These are phyloP conservation scores for Zalaria sp. DNA, from an alignment of 2,329 filamentous ascomycete species.

Conservation along the genomic window DNA sequence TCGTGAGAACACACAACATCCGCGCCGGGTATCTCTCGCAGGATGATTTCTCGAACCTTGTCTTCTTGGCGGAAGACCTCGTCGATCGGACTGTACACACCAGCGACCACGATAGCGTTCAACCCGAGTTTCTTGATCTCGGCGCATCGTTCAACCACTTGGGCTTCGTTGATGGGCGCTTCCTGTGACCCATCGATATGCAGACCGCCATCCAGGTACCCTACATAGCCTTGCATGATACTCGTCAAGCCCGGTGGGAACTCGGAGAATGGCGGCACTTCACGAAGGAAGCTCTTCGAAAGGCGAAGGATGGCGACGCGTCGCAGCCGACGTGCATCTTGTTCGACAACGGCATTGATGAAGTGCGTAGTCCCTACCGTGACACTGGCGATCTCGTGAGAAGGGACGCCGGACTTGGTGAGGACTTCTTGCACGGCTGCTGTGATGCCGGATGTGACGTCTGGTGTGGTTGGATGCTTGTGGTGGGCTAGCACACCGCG, in stretches of 20 bases:
- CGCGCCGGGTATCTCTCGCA: conserved; percentile 29
- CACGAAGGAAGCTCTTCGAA: conserved; percentile 16
- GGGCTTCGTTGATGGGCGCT: conserved; percentile 26
- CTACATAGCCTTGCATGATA: conserved; percentile 18
- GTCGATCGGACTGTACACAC: conserved; percentile 46
- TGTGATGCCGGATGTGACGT: conserved; percentile 29
- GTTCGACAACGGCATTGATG: conserved; percentile 19
- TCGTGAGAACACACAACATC: conserved; percentile 38
- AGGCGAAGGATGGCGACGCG: conserved; percentile 37
- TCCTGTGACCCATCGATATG: conserved; percentile 29
- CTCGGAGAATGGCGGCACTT: conserved; percentile 17
- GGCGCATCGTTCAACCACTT: conserved; percentile 30
- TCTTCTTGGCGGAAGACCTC: conserved; percentile 38
- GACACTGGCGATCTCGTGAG: conserved; percentile 23
- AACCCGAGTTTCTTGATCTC: conserved; percentile 30
- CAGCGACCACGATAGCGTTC: conserved; percentile 38
- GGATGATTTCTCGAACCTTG: conserved; percentile 33
- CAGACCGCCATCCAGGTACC: conserved; percentile 35
- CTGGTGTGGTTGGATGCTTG: conserved; percentile 26
- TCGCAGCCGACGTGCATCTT: conserved; percentile 31
- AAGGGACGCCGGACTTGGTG: conserved; percentile 17
- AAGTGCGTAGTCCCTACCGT: conserved; percentile 37
- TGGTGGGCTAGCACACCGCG: conserved; percentile 17
- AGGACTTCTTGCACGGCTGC: conserved; percentile 23
- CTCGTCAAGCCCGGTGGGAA: conserved; percentile 15